phyloP scores from a whole-genome alignment of 2,329 filamentous ascomycete species.

The Pyricularia pennisetigena region DNA sequence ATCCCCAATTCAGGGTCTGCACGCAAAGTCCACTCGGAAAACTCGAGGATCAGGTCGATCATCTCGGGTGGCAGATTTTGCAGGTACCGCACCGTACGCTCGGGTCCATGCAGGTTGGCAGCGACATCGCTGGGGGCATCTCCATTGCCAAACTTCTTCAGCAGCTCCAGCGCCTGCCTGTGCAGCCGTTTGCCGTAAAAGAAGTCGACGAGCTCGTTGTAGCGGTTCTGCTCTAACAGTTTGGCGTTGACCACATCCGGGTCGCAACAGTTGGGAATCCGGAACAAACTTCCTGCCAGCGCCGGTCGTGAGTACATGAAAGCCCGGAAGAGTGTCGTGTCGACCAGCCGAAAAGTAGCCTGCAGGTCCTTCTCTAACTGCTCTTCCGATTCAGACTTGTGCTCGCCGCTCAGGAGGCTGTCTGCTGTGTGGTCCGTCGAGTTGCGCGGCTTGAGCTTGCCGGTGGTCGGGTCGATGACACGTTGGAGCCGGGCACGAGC shows the following conservation, averaged over 20 bases:
- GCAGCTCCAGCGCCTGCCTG: conserved; percentile 70
- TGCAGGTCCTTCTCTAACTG: conserved; percentile 63
- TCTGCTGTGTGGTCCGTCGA: conserved; percentile 41
- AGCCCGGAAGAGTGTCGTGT: conserved; percentile 87
- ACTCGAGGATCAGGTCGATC: conserved; percentile 85
- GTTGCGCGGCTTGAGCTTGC: conserved; percentile 45
- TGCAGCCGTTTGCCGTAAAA: conserved; percentile 93
- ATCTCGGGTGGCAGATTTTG: conserved; percentile 78
- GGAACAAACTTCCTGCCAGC: conserved; percentile 81
- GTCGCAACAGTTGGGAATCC: conserved; percentile 94
- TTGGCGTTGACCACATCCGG: conserved; percentile 92
- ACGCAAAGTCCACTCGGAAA: conserved; percentile 77
- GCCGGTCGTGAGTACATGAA: conserved; percentile 89
- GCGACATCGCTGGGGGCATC: conserved; percentile 38
- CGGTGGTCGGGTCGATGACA: conserved; percentile 51
- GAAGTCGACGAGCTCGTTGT: conserved; percentile 94
- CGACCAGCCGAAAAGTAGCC: conserved; percentile 72
- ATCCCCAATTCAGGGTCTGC: conserved; percentile 68
- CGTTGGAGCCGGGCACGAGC: conserved; percentile 59
- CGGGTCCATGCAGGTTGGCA: conserved; percentile 62
- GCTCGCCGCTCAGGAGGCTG: conserved; percentile 38
- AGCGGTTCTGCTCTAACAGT: conserved; percentile 76
- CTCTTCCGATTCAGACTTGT: conserved; percentile 36
- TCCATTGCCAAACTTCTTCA: conserved; percentile 68
- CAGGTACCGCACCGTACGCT: conserved; percentile 79